Base-by-base conservation (phyloP, 768 basidiomycete species). In the Boletellus emodensis region DNA sequence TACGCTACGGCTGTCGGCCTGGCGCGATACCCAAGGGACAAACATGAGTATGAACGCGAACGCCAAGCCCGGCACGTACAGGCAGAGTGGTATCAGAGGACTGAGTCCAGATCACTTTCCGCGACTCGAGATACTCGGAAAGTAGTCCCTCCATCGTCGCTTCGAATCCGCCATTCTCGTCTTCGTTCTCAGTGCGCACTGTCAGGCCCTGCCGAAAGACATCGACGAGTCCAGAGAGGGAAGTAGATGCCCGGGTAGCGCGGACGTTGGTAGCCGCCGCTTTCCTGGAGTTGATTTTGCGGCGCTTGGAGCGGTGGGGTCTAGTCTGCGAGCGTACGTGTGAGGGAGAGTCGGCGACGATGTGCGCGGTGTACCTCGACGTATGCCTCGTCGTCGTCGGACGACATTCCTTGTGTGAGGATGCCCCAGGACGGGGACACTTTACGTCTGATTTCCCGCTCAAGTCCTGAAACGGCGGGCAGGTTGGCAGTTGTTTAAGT, bases 71-170 rank as follows among this genome's bases (percentile, higher is more conserved):
- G 20, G 11, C 3, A 60, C 63, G 7, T 39, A 65, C 64, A 1
- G 56, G 35, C 37, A 57, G 49, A 24, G 52, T 34, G 8, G 40
- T 38, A 13, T 40, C 57, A 30, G 57, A 51, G 12, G 52, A 42
- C 32, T 47, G 57, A 20, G 59, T 54, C 53, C 64, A 65, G 6
- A 60, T 48, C n/a, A 26, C 47, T 12, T 59, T 53, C 49, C 72
- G 65, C 13, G 63, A 64, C 38, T 64, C 64, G 26, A 71, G 48
- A 20, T 61, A 70, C 43, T 77, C 70, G 15, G 68, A 63, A 17
- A 75, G 60, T 6, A 71, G 38, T 6, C 48, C 44, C 20, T 66
- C 64, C 38, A 75, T 68, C 24, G 60, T 53, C 12, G 59, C 46
- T 35, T 75, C 75, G 51, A 75, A 73, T 6, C 68, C 62, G 32